Evolutionary conservation across 75 land plant species (phyloP).

Genomic region (Pinus tabuliformis): DNA sequence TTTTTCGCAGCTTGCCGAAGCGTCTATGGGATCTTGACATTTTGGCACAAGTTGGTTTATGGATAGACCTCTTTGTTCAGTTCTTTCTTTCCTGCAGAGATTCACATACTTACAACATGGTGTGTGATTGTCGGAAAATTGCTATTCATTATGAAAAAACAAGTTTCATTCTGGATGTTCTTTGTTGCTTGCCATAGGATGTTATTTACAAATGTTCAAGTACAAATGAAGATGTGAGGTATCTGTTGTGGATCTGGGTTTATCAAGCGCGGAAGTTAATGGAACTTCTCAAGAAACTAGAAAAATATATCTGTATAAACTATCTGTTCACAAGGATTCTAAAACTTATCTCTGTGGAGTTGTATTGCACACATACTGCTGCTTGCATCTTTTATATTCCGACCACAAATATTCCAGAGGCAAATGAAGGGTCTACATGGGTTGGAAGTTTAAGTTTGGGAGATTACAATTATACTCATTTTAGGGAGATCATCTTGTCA

Average conservation of each 20-base stretch:
- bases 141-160: constrained; percentile 65
- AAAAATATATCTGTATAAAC: constrained; percentile 77
- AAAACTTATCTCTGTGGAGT: constrained; percentile 77
- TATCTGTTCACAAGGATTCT: constrained; percentile 77
- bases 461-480: constrained; percentile 48
- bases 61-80: constrained; percentile 51
- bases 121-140: constrained; percentile 35
- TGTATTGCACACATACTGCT: constrained; percentile 96
- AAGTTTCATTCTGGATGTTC: constrained; percentile 50
- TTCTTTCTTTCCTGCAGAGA: constrained; percentile 71
- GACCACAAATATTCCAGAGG: constrained; percentile 72
- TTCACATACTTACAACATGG: constrained; percentile 51
- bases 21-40: constrained; percentile 59
- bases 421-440: constrained; percentile 70
- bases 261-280: constrained; percentile 51
- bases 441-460: constrained; percentile 75
- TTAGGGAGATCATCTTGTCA: constrained; percentile 52
- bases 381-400: constrained; percentile 89
- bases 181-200: constrained; percentile 83
- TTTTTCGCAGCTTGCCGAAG: constrained; percentile 65
- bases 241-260: constrained; percentile 75
- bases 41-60: constrained; percentile 58
- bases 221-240: constrained; percentile 44
- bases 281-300: constrained; percentile 54
- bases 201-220: constrained; percentile 47